phyloP scores from a whole-genome alignment of 2,329 filamentous ascomycete species.

The Thielaviopsis populi region DNA sequence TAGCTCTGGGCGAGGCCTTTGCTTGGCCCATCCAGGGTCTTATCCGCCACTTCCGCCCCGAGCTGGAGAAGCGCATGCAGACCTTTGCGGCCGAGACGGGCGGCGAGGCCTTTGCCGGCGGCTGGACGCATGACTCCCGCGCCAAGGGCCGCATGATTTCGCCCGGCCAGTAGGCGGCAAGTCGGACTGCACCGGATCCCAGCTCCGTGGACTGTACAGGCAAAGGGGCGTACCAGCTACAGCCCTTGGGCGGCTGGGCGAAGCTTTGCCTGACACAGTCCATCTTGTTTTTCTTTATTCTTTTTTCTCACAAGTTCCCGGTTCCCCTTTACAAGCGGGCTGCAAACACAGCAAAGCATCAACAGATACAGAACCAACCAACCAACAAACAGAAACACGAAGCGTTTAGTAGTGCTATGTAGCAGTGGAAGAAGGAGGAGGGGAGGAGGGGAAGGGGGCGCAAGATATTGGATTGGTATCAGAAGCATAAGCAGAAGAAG shows the following conservation, averaged over 20 bases:
- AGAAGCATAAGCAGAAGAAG: neutral
- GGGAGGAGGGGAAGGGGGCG: neutral
- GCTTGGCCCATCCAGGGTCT: constrained; percentile 97
- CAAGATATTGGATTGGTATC: neutral
- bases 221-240: neutral
- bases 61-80: constrained; percentile 82
- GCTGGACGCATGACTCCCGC: constrained; percentile 63
- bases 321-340: neutral
- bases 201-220: neutral
- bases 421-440: neutral
- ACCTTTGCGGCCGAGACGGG: constrained; percentile 60
- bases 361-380: constrained; percentile 4
- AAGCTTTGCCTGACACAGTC: neutral
- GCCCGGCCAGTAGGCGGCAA: constrained; percentile 61
- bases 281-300: neutral
- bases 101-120: constrained; percentile 65
- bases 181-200: neutral
- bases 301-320: neutral
- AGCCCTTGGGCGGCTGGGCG: neutral
- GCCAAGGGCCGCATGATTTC: constrained; percentile 72
- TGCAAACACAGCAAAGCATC: constrained; percentile 3
- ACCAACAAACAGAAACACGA: constrained; percentile 17
- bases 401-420: constrained; percentile 22
- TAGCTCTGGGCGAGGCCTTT: constrained; percentile 88
- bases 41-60: constrained; percentile 93